Evolutionary conservation across 1,139 yeast genomes (phyloP).

Genomic region (Geotrichum restrictum): DNA sequence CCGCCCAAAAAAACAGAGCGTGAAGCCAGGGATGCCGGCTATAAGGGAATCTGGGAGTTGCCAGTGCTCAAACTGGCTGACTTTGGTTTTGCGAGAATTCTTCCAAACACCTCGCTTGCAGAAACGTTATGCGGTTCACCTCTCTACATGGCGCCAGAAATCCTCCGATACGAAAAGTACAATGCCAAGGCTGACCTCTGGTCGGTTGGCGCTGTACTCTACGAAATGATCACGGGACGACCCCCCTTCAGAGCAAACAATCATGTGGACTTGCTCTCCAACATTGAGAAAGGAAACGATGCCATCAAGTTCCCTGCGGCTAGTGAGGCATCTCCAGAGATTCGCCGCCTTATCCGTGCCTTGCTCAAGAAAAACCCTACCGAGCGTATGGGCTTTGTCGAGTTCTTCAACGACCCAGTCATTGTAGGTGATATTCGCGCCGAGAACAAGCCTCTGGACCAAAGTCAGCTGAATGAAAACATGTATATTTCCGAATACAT

Average conservation of each 20-base stretch:
- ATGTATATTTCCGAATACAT: conserved; percentile 79
- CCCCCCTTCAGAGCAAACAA: conserved; percentile 94
- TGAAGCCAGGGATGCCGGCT: conserved; percentile 56
- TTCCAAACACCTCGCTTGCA: conserved; percentile 89
- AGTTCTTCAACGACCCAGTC: conserved; percentile 64
- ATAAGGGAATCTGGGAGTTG: conserved; percentile 77
- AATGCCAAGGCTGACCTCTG: conserved; percentile 96
- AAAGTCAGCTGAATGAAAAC: conserved; percentile 68
- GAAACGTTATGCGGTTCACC: conserved; percentile 98
- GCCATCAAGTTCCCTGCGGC: conserved; percentile 66
- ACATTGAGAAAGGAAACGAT: conserved; percentile 78
- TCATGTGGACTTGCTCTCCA: conserved; percentile 81
- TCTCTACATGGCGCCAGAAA: conserved; percentile 96
- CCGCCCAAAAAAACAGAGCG: conserved; percentile 65
- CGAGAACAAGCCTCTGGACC: conserved; percentile 56
- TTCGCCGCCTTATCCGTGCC: conserved; percentile 66
- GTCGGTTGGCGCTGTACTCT: conserved; percentile 96
- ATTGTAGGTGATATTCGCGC: conserved; percentile 48
- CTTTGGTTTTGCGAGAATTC: conserved; percentile 92
- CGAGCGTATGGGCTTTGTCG: conserved; percentile 81
- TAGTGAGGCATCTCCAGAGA: conserved; percentile 49
- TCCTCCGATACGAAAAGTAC: conserved; percentile 85
- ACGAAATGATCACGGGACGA: conserved; percentile 90
- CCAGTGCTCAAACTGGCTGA: conserved; percentile 93
- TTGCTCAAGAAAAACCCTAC: conserved; percentile 79